Conservation (phyloP, 1,284 basidiomycete genomes). For the Veloboletus limbatus region DNA sequence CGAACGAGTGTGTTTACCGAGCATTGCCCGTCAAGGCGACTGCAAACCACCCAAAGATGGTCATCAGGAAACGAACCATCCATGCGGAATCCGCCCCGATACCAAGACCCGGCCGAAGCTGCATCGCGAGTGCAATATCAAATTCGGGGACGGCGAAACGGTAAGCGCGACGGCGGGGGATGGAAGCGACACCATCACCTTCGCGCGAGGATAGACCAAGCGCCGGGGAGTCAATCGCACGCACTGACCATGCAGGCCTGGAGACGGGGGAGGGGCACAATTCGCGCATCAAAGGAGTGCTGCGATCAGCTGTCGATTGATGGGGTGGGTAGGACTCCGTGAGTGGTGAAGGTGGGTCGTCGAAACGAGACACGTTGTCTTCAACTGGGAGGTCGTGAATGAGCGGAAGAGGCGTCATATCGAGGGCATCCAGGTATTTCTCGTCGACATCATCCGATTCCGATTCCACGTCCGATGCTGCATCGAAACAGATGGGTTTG, state of each 20-base stretch:
- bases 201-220: slow-evolving; percentile 22
- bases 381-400: slow-evolving; percentile 19
- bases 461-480: slow-evolving; percentile 20
- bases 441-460: slow-evolving; percentile 32
- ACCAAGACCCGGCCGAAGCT: slow-evolving; percentile 64
- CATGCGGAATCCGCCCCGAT: slow-evolving; percentile 70
- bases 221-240: slow-evolving; percentile 35
- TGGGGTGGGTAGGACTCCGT: slow-evolving; percentile 6
- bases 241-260: slow-evolving; percentile 42
- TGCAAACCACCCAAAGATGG: slow-evolving; percentile 74
- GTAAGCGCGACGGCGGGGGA: slow-evolving; percentile 32
- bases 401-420: slow-evolving; percentile 24
- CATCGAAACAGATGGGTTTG: slow-evolving; percentile 8
- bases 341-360: slow-evolving; percentile 13
- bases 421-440: slow-evolving; percentile 39
- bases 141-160: slow-evolving; percentile 44
- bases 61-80: slow-evolving; percentile 75
- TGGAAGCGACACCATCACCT: not conserved
- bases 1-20: too few relatives aligned
- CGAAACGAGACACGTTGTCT: slow-evolving; percentile 10
- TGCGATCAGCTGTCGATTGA: slow-evolving; percentile 14
- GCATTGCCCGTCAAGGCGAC: slow-evolving; percentile 34
- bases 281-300: slow-evolving; percentile 35
- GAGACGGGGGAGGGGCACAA: slow-evolving; percentile 20
- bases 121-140: slow-evolving; percentile 73